Evolutionary conservation across 495 filamentous ascomycete species (phyloP), one percentile per base, ranked within the genome.

Genomic region (Lasiosphaeria miniovina): DNA sequence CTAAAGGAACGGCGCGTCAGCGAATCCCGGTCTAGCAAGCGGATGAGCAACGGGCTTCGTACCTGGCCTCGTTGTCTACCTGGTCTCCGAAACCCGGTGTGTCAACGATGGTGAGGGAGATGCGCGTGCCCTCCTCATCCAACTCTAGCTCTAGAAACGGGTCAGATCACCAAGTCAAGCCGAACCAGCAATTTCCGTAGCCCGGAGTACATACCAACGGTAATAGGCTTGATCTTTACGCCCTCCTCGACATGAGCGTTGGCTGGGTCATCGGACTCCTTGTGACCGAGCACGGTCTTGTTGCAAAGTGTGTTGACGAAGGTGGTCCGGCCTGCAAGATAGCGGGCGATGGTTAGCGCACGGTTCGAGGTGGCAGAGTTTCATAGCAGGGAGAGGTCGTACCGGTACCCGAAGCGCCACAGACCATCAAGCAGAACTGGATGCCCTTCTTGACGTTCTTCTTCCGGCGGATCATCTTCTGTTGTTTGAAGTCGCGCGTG

Each of bases 401-500:
- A 97, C 93, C 93, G 75, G 94, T 98, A 75, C 94, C 94, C 66
- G 93, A 96, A 71, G 94, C 93, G 79, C 94, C 94, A 74, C 95
- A 98, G 66, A 98, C 94, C 94, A 98, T 98, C 87, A 98, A 73
- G 80, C 93, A 98, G 82, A 98, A 98, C 83, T 98, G 95, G 71
- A 98, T 97, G 65, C 94, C 94, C 88, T 98, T 98, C 89, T 98
- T 98, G 79, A 98, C 93, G 84, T 98, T 97, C 86, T 98, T 98
- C 93, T 98, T 98, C 73, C 91, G 88, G 78, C 94, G 93, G 75
- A 96, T 92, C 88, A 95, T 92, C 75, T 93, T 90, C 89, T 92
- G 77, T 24, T 24, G 24, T 59, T 58, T 49, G 15, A 66, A 56
- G 32, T 48, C 58, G 48, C 65, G 61, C 65, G 64, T 65, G 67